A percentile compares a stretch with the other conserved stretches of the same genome.
phyloP scores from a whole-genome alignment of 805 yeast species.

The Dipodascopsis tothii region DNA sequence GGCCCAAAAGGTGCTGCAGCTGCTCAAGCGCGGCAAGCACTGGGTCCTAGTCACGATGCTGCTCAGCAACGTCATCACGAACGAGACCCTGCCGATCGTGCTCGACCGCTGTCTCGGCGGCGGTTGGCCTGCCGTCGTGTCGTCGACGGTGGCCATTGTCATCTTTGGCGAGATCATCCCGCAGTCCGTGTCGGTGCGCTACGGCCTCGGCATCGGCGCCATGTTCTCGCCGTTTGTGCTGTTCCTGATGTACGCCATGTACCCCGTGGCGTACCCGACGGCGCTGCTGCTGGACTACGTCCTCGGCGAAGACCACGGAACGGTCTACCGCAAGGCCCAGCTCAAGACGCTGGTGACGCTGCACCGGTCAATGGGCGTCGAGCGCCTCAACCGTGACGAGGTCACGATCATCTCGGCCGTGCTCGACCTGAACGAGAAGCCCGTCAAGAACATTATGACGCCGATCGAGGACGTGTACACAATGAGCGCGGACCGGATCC shows the following conservation, averaged over 20 bases:
- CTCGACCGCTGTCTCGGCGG: conserved; percentile 90
- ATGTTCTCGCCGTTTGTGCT: conserved; percentile 83
- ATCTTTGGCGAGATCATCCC: conserved; percentile 96
- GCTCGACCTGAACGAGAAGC: conserved; percentile 84
- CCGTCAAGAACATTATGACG: conserved; percentile 83
- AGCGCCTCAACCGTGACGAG: conserved; percentile 86
- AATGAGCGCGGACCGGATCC: conserved; percentile 69
- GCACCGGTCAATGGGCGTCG: conserved; percentile 92
- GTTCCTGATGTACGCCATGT: conserved; percentile 76
- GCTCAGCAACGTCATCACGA: conserved; percentile 23
- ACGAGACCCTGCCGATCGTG: conserved; percentile 85
- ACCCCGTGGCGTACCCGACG: conserved; percentile 87
- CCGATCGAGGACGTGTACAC: conserved; percentile 87
- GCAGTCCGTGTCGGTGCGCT: conserved; percentile 84
- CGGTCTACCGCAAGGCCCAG: conserved; percentile 85
- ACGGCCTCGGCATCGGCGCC: conserved; percentile 87
- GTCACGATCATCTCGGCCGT: conserved; percentile 94
- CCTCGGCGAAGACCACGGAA: conserved; percentile 94
- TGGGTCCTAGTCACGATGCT: conserved; percentile 90
- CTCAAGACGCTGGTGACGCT: conserved; percentile 86
- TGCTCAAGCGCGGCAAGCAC: conserved; percentile 81
- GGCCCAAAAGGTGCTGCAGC: conserved; percentile 62
- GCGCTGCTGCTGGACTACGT: conserved; percentile 71
- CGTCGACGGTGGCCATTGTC: conserved; percentile 88
- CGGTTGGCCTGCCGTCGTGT: conserved; percentile 92